phyloP scores from a whole-genome alignment of 768 basidiomycete species.

The Hemileccinum impolitum region DNA sequence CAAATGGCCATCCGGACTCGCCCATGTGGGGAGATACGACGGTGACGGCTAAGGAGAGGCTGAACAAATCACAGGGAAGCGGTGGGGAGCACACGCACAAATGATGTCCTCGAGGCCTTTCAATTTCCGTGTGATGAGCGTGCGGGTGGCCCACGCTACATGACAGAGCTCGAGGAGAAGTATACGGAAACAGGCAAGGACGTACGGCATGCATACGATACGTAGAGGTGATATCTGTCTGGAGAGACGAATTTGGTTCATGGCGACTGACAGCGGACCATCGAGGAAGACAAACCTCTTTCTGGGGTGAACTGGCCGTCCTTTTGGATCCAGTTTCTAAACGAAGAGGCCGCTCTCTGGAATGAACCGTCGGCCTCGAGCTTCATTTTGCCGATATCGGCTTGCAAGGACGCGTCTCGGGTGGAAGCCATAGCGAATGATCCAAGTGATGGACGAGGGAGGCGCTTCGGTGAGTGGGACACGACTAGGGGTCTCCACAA shows the following conservation, averaged over 20 bases:
- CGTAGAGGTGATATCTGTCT: conserved; percentile 92
- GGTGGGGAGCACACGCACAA: conserved; percentile 43
- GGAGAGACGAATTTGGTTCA: not conserved
- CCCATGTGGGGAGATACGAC: conserved; percentile 88
- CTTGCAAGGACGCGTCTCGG: conserved; percentile 35
- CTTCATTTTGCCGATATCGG: conserved; percentile 55
- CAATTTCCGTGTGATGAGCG: conserved; percentile 83
- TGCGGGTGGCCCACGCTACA: conserved; percentile 89
- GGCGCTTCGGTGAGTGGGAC: too few relatives aligned
- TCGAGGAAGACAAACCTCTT: conserved; percentile 48
- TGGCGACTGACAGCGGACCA: too few relatives aligned
- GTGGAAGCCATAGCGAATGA: conserved; percentile 26
- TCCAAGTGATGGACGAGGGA: not conserved
- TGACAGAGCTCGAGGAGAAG: not conserved
- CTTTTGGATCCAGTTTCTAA: conserved; percentile 54
- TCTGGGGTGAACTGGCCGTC: conserved; percentile 70
- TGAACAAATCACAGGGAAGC: not conserved
- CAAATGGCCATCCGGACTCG: conserved; percentile 83
- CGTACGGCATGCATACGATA: conserved; percentile 83
- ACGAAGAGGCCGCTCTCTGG: conserved; percentile 50
- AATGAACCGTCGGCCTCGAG: conserved; percentile 62
- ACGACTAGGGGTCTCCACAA: conserved; percentile 6
- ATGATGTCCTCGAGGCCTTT: conserved; percentile 89
- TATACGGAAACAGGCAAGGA: not conserved
- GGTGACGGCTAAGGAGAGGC: conserved; percentile 54